Base-by-base conservation (phyloP, 371 early-diverging fungal species). In the Chytridium lagenaria region DNA sequence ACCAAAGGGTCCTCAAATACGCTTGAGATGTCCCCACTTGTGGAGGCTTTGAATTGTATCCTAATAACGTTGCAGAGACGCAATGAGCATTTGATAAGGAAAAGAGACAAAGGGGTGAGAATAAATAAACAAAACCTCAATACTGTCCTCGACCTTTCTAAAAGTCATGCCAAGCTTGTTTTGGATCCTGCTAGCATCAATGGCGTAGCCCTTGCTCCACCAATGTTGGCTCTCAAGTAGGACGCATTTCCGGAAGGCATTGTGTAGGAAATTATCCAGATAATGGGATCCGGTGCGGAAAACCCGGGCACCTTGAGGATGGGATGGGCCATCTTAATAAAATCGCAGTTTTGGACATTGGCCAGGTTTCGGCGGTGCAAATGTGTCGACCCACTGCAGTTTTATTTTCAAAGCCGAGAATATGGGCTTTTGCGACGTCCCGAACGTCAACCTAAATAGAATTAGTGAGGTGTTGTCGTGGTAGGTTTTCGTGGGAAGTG, bases 361-460 rank as follows among this genome's bases (percentile, higher is more conserved):
- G 3, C 34, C 37, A 19, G 31, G 66, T 26, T 5, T 63, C 51
- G 12, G 51, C 66, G 63, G 15, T 2, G 19, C 30, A 67, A 23
- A 64, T 5, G 52, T 63, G 50, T 26, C 70, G 63, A 23, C 65
- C 50, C 5, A 22, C 22, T 15, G 3, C 23, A 34, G 31, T 63
- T 2, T 3, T 3, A 12, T 7, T 23, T 63, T 63, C 36, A 31
- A 34, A 64, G 31, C 51, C 66, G 31, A 44, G 50, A 22, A 77
- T 65, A 36, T 78, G 79, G 33, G 70, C 70, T 5, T 28, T 19
- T 2, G 79, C 79, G 31, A 76, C 73, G 64, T 78, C 79, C 5
- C 79, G 61, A 19, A 78, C 79, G 69, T 78, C 79, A 44, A 76
- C 76, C 44, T 73, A 51, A 7, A 49, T 67, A 15, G 37, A 36